phyloP scores from a whole-genome alignment of 2,329 filamentous ascomycete species.

The Arthrobotrys pseudoclavata region DNA sequence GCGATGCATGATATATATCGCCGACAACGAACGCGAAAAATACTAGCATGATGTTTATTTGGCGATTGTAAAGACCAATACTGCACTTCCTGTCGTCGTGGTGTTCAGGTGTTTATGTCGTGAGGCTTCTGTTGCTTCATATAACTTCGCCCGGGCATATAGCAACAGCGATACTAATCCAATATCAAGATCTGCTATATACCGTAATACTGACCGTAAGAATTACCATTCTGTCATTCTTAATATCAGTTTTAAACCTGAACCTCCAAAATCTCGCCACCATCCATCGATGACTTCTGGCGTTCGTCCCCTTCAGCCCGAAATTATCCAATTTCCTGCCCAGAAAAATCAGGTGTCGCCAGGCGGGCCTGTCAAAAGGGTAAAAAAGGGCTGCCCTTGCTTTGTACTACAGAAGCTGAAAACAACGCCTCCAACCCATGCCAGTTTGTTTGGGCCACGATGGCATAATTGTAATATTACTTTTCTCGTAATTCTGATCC shows the following conservation, averaged over 20 bases:
- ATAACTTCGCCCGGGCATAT: no score
- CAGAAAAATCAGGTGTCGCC: background rate
- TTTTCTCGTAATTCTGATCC: constrained; percentile 40
- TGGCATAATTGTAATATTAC: background rate
- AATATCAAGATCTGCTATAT: no score
- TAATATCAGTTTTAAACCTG: no score
- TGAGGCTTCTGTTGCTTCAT: background rate
- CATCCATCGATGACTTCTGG: no score
- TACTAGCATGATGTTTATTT: background rate
- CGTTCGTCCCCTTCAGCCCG: constrained; percentile 30
- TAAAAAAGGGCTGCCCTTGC: constrained; percentile 28
- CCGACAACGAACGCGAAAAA: constrained; percentile 4
- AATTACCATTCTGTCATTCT: background rate
- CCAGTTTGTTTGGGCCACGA: background rate
- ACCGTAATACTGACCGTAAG: no score
- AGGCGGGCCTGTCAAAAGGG: constrained; percentile 18
- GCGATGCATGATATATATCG: background rate
- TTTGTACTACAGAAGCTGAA: constrained; percentile 46
- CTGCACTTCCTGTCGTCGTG: no score
- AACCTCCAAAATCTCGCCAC: no score
- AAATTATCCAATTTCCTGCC: constrained; percentile 37
- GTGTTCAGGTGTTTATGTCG: constrained; percentile 11
- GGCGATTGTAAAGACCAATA: no score
- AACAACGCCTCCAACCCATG: constrained; percentile 6
- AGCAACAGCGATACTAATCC: no score